Evolutionary conservation across 2,329 filamentous ascomycete genomes (phyloP).

Genomic region (Fusarium tuaranense): DNA sequence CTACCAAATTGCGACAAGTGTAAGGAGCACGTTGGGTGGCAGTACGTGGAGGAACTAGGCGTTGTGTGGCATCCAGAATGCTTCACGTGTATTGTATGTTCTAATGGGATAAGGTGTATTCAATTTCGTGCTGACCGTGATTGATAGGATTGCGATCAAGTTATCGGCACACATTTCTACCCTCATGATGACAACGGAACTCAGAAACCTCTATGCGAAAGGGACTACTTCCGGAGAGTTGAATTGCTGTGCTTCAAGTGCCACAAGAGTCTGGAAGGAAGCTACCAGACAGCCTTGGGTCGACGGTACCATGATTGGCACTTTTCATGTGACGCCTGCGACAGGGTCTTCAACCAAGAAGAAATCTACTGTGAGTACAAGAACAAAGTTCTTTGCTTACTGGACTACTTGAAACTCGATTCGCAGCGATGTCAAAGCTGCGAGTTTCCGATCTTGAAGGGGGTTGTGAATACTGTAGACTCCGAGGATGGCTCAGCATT

Average conservation of each 20-base stretch:
- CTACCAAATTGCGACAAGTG: background rate
- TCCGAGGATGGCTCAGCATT: background rate
- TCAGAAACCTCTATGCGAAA: background rate
- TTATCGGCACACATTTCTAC: background rate
- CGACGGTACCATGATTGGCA: background rate
- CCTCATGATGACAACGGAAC: background rate
- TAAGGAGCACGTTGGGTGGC: background rate
- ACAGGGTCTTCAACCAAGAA: background rate
- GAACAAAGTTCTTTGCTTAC: background rate
- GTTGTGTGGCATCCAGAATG: background rate
- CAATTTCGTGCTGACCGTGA: background rate
- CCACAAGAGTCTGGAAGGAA: background rate
- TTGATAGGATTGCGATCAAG: background rate
- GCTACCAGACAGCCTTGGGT: background rate
- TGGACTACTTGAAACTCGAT: background rate
- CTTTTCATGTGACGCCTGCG: background rate
- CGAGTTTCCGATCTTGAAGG: background rate
- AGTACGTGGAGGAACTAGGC: background rate
- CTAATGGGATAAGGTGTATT: background rate
- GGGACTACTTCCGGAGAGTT: background rate
- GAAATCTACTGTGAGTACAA: background rate
- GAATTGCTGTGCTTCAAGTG: background rate
- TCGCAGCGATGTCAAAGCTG: background rate
- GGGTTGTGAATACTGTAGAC: background rate
- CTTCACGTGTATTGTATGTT: background rate